phyloP scores from a whole-genome alignment of 495 filamentous ascomycete genomes.

The Cercophora newfieldiana region DNA sequence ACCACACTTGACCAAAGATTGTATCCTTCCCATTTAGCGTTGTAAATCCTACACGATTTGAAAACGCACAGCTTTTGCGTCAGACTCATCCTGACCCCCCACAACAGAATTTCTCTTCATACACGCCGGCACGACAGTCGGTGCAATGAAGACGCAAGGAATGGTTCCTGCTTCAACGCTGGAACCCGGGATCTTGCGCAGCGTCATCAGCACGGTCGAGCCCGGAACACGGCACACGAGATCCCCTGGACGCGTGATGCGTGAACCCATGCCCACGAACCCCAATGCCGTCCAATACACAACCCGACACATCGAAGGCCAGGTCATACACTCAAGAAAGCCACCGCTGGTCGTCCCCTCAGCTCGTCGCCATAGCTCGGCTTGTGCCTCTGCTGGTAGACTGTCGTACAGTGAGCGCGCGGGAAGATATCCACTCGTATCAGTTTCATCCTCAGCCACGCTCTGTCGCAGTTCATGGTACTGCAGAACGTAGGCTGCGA shows the following conservation, averaged over 20 bases:
- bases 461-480: conserved; percentile 16
- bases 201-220: conserved; percentile 18
- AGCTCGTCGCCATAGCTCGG: conserved; percentile 16
- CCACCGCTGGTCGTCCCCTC: conserved; percentile 12
- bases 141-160: conserved; percentile 16
- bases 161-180: not conserved
- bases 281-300: conserved; percentile 21
- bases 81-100: too few species aligned
- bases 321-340: conserved; percentile 28
- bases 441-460: not conserved
- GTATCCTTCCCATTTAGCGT: too few species aligned
- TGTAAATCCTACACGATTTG: conserved; percentile 5
- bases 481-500: conserved; percentile 22
- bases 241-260: conserved; percentile 20
- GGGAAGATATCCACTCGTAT: not conserved
- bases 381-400: conserved; percentile 15
- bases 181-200: conserved; percentile 2
- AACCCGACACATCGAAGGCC: conserved; percentile 24
- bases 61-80: not conserved
- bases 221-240: conserved; percentile 23
- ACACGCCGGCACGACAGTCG: conserved; percentile 20
- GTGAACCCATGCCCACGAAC: conserved; percentile 20
- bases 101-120: conserved; percentile 18
- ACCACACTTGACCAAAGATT: too few species aligned
- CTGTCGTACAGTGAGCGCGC: conserved; percentile 15